Evolutionary conservation across 1,284 basidiomycete species (phyloP).

Genomic region (Microbotryum scabiosae): DNA sequence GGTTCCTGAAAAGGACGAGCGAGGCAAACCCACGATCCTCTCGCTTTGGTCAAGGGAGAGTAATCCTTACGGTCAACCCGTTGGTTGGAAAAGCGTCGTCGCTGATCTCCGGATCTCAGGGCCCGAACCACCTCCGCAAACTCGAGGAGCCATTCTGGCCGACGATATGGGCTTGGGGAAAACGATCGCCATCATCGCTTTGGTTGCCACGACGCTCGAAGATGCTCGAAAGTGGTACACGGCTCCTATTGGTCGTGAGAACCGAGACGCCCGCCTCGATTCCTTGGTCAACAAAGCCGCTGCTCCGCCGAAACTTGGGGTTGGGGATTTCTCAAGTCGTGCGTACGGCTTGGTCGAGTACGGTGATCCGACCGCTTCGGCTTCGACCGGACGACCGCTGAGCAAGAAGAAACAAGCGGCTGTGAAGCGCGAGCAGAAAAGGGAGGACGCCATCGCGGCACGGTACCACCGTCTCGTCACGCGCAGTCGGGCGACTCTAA

Average conservation of each 20-base stretch:
- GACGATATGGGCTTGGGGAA: slow-evolving; percentile 75
- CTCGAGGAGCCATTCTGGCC: slow-evolving; percentile 76
- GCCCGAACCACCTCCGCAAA: slow-evolving; percentile 57
- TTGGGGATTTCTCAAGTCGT: not conserved
- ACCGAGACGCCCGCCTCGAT: slow-evolving; percentile 32
- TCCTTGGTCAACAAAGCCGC: slow-evolving; percentile 5
- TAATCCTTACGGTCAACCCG: slow-evolving; percentile 49
- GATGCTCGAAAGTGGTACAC: slow-evolving; percentile 63
- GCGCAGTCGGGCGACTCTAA: slow-evolving; percentile 82
- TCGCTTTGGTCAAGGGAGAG: slow-evolving; percentile 65
- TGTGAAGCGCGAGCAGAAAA: slow-evolving; percentile 54
- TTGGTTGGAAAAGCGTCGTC: slow-evolving; percentile 71
- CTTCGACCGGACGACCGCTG: slow-evolving; percentile 7
- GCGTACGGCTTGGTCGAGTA: not conserved
- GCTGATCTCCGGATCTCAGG: slow-evolving; percentile 62
- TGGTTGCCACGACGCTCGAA: slow-evolving; percentile 74
- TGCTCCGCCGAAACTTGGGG: not conserved
- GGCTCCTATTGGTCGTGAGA: slow-evolving; percentile 36
- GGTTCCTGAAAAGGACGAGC: slow-evolving; percentile 44
- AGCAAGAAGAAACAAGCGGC: slow-evolving; percentile 51
- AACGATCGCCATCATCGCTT: slow-evolving; percentile 82
- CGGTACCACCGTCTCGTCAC: slow-evolving; percentile 58
- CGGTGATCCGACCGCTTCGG: slow-evolving; percentile 12
- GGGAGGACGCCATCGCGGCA: slow-evolving; percentile 47
- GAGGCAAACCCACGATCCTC: slow-evolving; percentile 42